phyloP scores from a whole-genome alignment of 2,329 filamentous ascomycete genomes.

The Lachnellula cervina region DNA sequence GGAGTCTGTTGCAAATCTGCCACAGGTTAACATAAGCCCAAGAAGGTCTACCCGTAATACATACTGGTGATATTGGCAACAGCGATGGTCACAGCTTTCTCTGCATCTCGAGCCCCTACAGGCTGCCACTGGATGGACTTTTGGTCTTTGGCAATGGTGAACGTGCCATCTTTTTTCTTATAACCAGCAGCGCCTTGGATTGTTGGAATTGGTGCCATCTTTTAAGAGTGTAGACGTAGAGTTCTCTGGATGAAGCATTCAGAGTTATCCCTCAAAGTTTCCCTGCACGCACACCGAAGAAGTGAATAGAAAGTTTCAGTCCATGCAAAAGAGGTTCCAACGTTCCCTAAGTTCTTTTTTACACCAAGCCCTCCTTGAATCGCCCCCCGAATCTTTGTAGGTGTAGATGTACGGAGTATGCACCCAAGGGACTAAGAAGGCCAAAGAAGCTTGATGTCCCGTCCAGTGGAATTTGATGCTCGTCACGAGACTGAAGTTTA shows the following conservation, averaged over 20 bases:
- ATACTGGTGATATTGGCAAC: constrained; percentile 78
- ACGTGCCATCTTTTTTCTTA: constrained; percentile 91
- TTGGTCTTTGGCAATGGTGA: constrained; percentile 70
- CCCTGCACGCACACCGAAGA: not conserved
- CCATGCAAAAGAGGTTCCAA: too few relatives aligned
- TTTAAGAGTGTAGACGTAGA: constrained; percentile 35
- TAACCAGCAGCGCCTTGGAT: constrained; percentile 62
- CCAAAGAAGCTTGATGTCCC: too few relatives aligned
- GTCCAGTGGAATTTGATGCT: too few relatives aligned
- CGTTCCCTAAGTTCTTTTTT: too few relatives aligned
- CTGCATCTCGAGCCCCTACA: constrained; percentile 52
- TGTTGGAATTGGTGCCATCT: constrained; percentile 22
- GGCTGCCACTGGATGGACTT: constrained; percentile 79
- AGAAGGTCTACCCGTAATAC: constrained; percentile 29
- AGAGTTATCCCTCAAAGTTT: not conserved
- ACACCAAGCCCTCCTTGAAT: too few relatives aligned
- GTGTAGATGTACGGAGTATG: too few relatives aligned
- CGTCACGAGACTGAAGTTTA: too few relatives aligned
- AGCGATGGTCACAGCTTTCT: constrained; percentile 62
- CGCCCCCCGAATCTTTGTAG: too few relatives aligned
- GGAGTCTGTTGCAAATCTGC: constrained; percentile 92
- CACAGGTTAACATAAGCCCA: constrained; percentile 16
- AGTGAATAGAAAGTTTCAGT: not conserved
- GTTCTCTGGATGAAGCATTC: not conserved
- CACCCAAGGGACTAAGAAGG: too few relatives aligned